Evolutionary conservation across 495 filamentous ascomycete genomes (phyloP).

Genomic region (Elaphomyces granulatus): DNA sequence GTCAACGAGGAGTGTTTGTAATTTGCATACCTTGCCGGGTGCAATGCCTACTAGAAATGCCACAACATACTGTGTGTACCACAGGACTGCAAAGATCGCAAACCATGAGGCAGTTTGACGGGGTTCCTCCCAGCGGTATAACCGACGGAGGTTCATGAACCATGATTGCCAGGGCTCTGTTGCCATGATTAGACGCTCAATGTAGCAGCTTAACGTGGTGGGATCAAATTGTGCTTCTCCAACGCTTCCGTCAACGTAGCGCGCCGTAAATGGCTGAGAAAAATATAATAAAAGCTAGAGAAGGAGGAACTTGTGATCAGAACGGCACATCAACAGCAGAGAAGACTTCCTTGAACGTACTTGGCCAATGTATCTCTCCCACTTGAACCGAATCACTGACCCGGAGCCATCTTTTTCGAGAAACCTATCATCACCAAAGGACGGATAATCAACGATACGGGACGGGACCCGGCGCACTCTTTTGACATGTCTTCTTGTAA

Average conservation of each 20-base stretch:
- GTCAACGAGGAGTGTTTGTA: too few relatives aligned
- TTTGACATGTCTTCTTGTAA: slow-evolving; percentile 27
- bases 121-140: slow-evolving; percentile 33
- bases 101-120: slow-evolving; percentile 20
- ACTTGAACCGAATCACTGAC: slow-evolving; percentile 12
- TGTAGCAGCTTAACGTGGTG: slow-evolving; percentile 15
- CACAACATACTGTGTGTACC: slow-evolving; percentile 22
- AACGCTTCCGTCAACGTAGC: slow-evolving; percentile 31
- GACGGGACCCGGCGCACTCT: slow-evolving; percentile 21
- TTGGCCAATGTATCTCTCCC: slow-evolving; percentile 26
- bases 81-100: slow-evolving; percentile 21
- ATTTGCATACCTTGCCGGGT: not conserved
- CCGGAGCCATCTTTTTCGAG: slow-evolving; percentile 11
- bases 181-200: slow-evolving; percentile 31
- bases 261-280: slow-evolving; percentile 25
- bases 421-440: slow-evolving; percentile 12
- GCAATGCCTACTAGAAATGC: slow-evolving; percentile 21
- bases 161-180: slow-evolving; percentile 30
- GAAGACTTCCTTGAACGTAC: slow-evolving; percentile 13
- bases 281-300: slow-evolving; percentile 27
- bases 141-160: slow-evolving; percentile 20
- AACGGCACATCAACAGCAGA: not conserved
- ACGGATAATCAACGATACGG: slow-evolving; percentile 13
- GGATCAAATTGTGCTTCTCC: slow-evolving; percentile 20
- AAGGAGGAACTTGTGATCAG: slow-evolving; percentile 2